Base-by-base conservation (phyloP, 805 yeast genomes). In the Starmera caribaea region DNA sequence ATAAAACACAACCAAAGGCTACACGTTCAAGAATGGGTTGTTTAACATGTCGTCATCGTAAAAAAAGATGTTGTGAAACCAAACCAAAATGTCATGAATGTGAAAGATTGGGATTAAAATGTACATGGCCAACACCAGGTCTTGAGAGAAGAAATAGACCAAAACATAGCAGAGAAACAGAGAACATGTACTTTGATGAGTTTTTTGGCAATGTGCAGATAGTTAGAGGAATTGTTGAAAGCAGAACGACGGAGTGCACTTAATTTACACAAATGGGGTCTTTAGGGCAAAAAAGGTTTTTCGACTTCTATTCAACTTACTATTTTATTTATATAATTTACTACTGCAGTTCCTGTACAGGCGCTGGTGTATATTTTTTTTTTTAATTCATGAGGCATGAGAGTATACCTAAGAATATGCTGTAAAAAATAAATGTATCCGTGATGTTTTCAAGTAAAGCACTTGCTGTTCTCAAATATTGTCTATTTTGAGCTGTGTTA, bases 81-180 rank as follows among this genome's bases (percentile, higher is more conserved):
- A 69, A 69, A 40, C 94, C 94, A 4, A 57, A 56, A 21, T 84
- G 95, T 51, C 54, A 64, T 1, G 88, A 83, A 49, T 84, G 94
- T 57, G 46, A 58, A n/a, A 61, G 92, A 38, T 64, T 84, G 21
- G 66, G 76, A 11, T 63, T 83, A 37, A 71, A 66, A 39, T 84
- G 95, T 53, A 63, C 68, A 21, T 84, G 90, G 83, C 92, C 94
- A 15, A 58, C 56, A 14, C 85, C 88, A 0, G 90, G 89, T 8
- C 66, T 48, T 30, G 59, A 54, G 33, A 49, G 49, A 33, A 47
- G 52, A 39, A 73, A 73, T 45, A 69, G 73, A 53, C 69, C 76
- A 16, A 76, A 73, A 54, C 72, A 70, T 42, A 63, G 66, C 24
- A 65, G 66, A 41, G 55, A 64, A 30, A 71, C 65, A 39, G 77